Percentiles rank a stretch among this genome's conserved stretches.
phyloP scores from a whole-genome alignment of 805 yeast genomes.

The Maudiozyma bulderi region DNA sequence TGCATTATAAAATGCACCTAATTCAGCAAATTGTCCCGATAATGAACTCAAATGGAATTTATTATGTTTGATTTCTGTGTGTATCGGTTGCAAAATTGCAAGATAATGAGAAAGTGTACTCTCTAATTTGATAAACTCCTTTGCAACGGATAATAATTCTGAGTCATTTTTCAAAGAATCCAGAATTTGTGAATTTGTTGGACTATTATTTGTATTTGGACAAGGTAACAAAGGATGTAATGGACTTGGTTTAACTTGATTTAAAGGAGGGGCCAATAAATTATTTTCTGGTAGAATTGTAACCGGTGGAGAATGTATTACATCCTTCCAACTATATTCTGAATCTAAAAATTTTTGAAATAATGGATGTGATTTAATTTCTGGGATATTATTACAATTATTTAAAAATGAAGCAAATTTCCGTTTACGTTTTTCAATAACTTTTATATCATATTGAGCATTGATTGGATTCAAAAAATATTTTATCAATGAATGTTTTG shows the following conservation, averaged over 20 bases:
- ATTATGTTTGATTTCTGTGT: constrained; percentile 23
- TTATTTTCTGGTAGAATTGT: constrained; percentile 42
- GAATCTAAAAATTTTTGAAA: constrained; percentile 80
- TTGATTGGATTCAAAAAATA: constrained; percentile 36
- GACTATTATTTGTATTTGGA: constrained; percentile 34
- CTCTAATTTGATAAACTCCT: constrained; percentile 23
- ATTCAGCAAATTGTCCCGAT: constrained; percentile 57
- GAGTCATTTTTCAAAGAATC: constrained; percentile 1
- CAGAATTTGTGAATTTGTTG: background rate
- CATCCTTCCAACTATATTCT: constrained; percentile 76
- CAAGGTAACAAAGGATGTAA: constrained; percentile 55
- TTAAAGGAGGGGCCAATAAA: constrained; percentile 51
- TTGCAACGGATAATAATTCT: background rate
- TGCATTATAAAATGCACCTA: constrained; percentile 64
- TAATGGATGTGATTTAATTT: constrained; percentile 48
- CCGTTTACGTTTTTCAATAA: constrained; percentile 61
- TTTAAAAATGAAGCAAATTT: constrained; percentile 69
- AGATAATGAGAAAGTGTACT: constrained; percentile 30
- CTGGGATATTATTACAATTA: constrained; percentile 52
- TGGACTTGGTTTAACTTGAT: constrained; percentile 47
- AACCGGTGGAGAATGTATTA: constrained; percentile 45
- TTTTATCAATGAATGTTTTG: constrained; percentile 56
- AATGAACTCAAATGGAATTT: constrained; percentile 39
- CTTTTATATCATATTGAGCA: constrained; percentile 35
- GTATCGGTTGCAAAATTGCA: constrained; percentile 17